Conservation (phyloP, 1,284 basidiomycete genomes). For the Moesziomyces globuligerus region DNA sequence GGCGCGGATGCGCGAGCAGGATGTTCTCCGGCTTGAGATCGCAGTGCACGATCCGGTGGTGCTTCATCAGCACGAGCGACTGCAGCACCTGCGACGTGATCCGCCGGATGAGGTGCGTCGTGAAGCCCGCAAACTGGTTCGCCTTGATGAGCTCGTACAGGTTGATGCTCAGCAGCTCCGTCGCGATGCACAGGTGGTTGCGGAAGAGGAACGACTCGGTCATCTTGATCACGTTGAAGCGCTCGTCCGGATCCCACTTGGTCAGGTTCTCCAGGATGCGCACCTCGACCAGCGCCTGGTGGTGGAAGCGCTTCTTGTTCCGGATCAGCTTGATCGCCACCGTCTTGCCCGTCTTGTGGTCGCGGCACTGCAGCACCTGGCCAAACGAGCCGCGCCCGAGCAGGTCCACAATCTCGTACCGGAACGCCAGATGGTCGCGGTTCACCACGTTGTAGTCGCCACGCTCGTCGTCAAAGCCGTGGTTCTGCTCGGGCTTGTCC, state of each 20-base stretch:
- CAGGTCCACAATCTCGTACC: conserved; percentile 91
- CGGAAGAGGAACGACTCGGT: conserved; percentile 99
- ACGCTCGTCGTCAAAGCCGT: conserved; percentile 96
- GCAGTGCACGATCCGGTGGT: conserved; percentile 98
- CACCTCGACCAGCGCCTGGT: conserved; percentile 97
- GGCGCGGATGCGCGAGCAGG: conserved; percentile 89
- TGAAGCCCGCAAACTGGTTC: conserved; percentile 96
- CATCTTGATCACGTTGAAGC: conserved; percentile 97
- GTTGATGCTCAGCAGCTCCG: conserved; percentile 97
- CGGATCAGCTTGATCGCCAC: conserved; percentile 99
- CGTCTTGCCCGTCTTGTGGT: conserved; percentile 94
- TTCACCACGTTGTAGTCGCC: conserved; percentile 93
- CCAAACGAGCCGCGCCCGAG: conserved; percentile 98
- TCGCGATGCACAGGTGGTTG: conserved; percentile 96
- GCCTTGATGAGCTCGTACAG: conserved; percentile 99
- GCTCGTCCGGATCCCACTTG: conserved; percentile 98
- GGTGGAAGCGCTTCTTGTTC: conserved; percentile 99
- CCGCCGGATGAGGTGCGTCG: conserved; percentile 89
- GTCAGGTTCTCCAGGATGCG: conserved; percentile 95
- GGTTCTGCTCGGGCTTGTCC: conserved; percentile 84
- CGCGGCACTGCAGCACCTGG: conserved; percentile 93
- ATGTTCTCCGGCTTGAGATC: conserved; percentile 99
- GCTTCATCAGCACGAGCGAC: conserved; percentile 90
- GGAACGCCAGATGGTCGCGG: conserved; percentile 92
- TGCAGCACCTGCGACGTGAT: conserved; percentile 96